Conservation (phyloP, 106 monocot species). For the Alisma plantagoaquatica region DNA sequence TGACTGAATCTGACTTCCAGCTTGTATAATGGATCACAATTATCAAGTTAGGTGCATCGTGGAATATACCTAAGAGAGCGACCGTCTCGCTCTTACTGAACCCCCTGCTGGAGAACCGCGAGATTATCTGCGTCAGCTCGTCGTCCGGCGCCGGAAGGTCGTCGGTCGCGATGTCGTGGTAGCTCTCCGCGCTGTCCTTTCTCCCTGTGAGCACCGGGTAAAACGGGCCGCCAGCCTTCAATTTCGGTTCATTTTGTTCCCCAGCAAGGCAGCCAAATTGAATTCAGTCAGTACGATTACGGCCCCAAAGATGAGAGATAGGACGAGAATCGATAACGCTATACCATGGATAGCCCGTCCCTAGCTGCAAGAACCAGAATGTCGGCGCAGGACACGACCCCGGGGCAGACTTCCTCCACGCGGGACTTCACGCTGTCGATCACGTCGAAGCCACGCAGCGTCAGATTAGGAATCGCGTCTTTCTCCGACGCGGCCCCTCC, state of each 20-base stretch:
- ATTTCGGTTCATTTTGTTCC: not conserved
- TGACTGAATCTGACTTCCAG: constrained; percentile 3
- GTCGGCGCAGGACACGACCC: constrained; percentile 41
- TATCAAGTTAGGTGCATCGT: not conserved
- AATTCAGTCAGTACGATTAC: not conserved
- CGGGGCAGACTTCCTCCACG: constrained; percentile 16
- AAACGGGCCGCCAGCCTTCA: constrained; percentile 14
- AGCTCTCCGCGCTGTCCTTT: constrained; percentile 8
- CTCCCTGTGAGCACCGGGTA: constrained; percentile 13
- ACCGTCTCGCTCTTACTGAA: not conserved
- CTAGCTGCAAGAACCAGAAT: constrained; percentile 33
- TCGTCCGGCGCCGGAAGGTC: constrained; percentile 11
- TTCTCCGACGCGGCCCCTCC: constrained; percentile 21
- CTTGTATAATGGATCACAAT: not conserved
- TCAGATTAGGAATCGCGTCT: constrained; percentile 25
- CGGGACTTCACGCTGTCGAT: constrained; percentile 27
- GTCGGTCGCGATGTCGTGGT: constrained; percentile 9
- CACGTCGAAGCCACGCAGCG: constrained; percentile 29
- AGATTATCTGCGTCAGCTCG: constrained; percentile 2
- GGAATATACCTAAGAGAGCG: not conserved
- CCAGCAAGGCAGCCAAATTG: not conserved
- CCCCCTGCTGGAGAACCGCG: not conserved
- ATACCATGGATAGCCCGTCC: constrained; percentile 34
- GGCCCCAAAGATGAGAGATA: not conserved
- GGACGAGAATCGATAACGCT: not conserved